Base-by-base conservation (phyloP, 345 rosid species). In the Fremontodendron californicum region DNA sequence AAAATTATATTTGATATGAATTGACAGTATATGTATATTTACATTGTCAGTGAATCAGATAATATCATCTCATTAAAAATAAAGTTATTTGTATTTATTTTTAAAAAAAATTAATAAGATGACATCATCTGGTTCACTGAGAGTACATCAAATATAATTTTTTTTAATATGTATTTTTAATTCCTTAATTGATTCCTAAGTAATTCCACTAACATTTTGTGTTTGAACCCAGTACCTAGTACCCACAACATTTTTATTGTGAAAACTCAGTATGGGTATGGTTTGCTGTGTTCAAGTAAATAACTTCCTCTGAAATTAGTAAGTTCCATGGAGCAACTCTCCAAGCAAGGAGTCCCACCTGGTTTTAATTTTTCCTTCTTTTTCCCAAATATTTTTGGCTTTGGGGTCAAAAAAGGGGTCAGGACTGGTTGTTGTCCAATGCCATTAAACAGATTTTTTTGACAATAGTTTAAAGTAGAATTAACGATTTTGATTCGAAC, bases 391-490 rank as follows among this genome's bases (percentile, higher is more conserved):
- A 35, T 66, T 66, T 66, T 21, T 6, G 10, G 29, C 39, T 39
- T 11, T 2, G 65, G 65, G 65, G 4, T 18, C 25, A 57, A 57
- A 45, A 58, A 58, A 1, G 18, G 35, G 63, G 15, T 27, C 63
- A 58, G 18, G 27, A 1, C 33, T 67, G 25, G 52, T 67, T 39
- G 25, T 37, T 67, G 72, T 67, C 49, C 3, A 25, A 29, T 46
- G 71, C 73, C 35, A 76, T 80, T 69, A 23, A 42, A 48, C 29
- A 51, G 66, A 60, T 15, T 70, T 51, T 15, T 70, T 51, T 10
- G 18, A 46, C 71, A 23, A 23, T 79, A 48, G 21, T 79, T 79
- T 69, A n/a, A n/a, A n/a, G n/a, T n/a, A n/a, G n/a, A n/a, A n/a
- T n/a, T n/a, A n/a, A n/a, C n/a, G n/a, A n/a, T n/a, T n/a, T n/a